Evolutionary conservation across 2,329 filamentous ascomycete genomes (phyloP).

Genomic region (Stemphylium beticola): DNA sequence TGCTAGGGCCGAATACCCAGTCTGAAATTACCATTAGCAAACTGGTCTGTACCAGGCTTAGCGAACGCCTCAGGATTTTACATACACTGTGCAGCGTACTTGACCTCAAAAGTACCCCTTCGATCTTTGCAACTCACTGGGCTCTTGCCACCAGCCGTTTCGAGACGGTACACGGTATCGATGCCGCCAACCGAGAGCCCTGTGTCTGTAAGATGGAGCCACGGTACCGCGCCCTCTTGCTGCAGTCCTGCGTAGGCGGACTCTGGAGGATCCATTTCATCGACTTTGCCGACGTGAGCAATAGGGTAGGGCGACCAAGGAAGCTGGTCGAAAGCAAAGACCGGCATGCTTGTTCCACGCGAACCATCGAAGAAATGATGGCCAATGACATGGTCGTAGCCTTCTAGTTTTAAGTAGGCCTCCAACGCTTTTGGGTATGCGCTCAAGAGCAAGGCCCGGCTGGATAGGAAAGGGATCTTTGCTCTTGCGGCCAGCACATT

Average conservation of each 20-base stretch:
- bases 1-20: not conserved
- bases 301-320: constrained; percentile 50
- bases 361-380: constrained; percentile 67
- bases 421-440: not conserved
- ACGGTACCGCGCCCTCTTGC: constrained; percentile 44
- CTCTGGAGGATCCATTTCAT: constrained; percentile 57
- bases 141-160: constrained; percentile 50
- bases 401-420: not conserved
- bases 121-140: constrained; percentile 39
- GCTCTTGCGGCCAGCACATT: not conserved
- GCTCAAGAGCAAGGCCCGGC: not conserved
- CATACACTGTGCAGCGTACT: constrained; percentile 51
- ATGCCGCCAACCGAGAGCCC: constrained; percentile 38
- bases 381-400: constrained; percentile 55
- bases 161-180: constrained; percentile 50
- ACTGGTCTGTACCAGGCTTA: not conserved
- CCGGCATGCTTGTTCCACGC: constrained; percentile 53
- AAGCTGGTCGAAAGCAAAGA: constrained; percentile 59
- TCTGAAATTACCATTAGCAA: not conserved
- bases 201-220: constrained; percentile 48
- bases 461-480: not conserved
- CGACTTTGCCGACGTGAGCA: constrained; percentile 51
- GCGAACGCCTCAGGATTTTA: not conserved
- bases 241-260: constrained; percentile 34
- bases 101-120: constrained; percentile 31